Conservation (phyloP, 257 asterid species). For the Solanum megistacrolobum region DNA sequence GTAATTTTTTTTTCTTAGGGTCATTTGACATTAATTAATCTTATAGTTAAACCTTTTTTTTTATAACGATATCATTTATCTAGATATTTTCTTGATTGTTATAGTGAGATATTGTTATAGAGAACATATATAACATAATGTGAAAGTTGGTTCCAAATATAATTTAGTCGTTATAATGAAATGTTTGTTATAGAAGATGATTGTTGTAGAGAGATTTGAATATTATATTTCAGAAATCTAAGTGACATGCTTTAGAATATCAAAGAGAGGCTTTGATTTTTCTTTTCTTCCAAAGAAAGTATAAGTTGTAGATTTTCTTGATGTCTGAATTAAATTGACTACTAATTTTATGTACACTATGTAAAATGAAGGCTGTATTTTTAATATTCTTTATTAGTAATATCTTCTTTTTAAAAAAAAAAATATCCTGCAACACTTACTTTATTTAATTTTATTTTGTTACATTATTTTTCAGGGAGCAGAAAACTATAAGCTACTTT, state of each 20-base stretch:
- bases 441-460: neutral
- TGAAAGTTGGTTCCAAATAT: neutral
- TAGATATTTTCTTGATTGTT: too few relatives aligned
- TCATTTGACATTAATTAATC: neutral
- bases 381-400: neutral
- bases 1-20: neutral
- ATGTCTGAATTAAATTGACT: neutral
- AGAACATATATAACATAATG: too few relatives aligned
- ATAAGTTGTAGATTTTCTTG: neutral
- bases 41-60: too few relatives aligned
- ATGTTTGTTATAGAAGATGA: too few relatives aligned
- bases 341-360: neutral
- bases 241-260: neutral
- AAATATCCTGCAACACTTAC: too few relatives aligned
- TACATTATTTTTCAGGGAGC: constrained; percentile 25
- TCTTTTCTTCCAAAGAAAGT: neutral
- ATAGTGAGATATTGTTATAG: too few relatives aligned
- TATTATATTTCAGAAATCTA: too few relatives aligned
- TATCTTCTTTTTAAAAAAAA: too few relatives aligned
- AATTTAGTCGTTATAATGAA: too few relatives aligned
- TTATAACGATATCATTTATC: too few relatives aligned
- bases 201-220: neutral
- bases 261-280: neutral
- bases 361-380: neutral
- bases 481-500: constrained; percentile 43